Base-by-base conservation (phyloP, 2,329 filamentous ascomycete genomes). In the Fusarium pilosicola region DNA sequence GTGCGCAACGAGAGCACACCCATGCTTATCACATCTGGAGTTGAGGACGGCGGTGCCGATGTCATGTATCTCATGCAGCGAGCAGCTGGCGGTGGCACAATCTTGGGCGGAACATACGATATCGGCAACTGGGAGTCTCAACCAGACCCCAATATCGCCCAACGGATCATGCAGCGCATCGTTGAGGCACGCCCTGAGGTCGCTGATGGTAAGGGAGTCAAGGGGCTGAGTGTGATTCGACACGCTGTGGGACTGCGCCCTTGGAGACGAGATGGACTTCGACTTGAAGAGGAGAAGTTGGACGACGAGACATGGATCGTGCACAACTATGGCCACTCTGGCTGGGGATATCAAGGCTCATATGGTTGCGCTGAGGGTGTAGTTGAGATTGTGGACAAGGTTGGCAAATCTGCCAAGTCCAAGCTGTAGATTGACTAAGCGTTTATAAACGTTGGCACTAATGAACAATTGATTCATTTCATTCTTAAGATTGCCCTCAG, bases 91-190 rank as follows among this genome's bases (percentile, higher is more conserved):
- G 95, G 95, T 26, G 95, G 95, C 17, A 96, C 94, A 0, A 87
- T 97, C 46, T 85, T 97, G 6, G 95, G 95, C n/a, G 95, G 95
- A 6, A 96, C 92, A 52, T 93, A 97, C 77, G 91, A 95, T 80
- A 89, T 92, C 76, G 88, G 91, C 34, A 92, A 91, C 78, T 97
- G 94, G 94, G 93, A 96, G 75, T 88, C 90, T 42, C 88, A 92
- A 74, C 91, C 92, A 2, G 95, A 97, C 77, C 91, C 92, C 0
- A 94, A 93, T 79, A 86, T 94, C n/a, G 94, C 95, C 1, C 83
- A 88, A 61, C 88, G 95, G 18, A 97, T 97, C 80, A 96, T 97
- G 93, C 91, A 91, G 82, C 88, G 95, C n/a, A 87, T 88, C 28
- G 85, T 94, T 11, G 88, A 89, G 38, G 81, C 90, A 36, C 89